These are phyloP conservation scores for Penicillium olsonii DNA, from an alignment of 2,329 filamentous ascomycete species.

Conservation along the genomic window DNA sequence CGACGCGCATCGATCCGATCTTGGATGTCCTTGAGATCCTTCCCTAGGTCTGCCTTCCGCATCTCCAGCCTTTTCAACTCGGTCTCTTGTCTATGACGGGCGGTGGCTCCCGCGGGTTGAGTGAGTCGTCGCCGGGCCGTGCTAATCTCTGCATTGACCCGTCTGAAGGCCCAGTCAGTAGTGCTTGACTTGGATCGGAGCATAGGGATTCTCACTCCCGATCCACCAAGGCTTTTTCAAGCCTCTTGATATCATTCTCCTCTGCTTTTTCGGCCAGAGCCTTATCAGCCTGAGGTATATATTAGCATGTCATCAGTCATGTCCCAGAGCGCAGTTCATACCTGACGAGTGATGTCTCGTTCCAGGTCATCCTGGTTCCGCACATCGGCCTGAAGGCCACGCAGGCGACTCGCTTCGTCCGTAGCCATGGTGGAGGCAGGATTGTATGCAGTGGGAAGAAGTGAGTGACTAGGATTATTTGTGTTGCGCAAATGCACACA, in stretches of 20 bases:
- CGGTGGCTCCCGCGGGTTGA: constrained; percentile 56
- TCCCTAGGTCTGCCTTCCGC: constrained; percentile 65
- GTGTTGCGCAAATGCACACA: background rate
- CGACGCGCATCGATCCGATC: constrained; percentile 76
- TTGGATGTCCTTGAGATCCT: constrained; percentile 78
- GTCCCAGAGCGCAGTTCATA: constrained; percentile 15
- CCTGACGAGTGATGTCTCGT: constrained; percentile 72
- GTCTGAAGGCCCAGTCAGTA: constrained; percentile 40
- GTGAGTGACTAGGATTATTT: constrained; percentile 1
- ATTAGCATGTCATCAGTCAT: background rate
- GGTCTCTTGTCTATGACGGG: constrained; percentile 46
- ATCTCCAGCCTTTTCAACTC: constrained; percentile 67
- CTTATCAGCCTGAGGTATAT: constrained; percentile 53
- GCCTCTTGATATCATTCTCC: constrained; percentile 63
- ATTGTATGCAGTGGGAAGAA: constrained; percentile 1
- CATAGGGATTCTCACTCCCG: constrained; percentile 39
- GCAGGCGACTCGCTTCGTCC: constrained; percentile 63
- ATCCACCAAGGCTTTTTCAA: constrained; percentile 58
- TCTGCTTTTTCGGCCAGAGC: constrained; percentile 63
- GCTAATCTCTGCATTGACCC: constrained; percentile 66
- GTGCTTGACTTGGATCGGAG: background rate
- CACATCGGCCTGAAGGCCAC: constrained; percentile 66
- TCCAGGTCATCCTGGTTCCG: constrained; percentile 89
- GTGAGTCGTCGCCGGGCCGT: constrained; percentile 59
- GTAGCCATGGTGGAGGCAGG: constrained; percentile 10